Conservation (phyloP, 1,284 basidiomycete species). For the Coriolopsis trogii region DNA sequence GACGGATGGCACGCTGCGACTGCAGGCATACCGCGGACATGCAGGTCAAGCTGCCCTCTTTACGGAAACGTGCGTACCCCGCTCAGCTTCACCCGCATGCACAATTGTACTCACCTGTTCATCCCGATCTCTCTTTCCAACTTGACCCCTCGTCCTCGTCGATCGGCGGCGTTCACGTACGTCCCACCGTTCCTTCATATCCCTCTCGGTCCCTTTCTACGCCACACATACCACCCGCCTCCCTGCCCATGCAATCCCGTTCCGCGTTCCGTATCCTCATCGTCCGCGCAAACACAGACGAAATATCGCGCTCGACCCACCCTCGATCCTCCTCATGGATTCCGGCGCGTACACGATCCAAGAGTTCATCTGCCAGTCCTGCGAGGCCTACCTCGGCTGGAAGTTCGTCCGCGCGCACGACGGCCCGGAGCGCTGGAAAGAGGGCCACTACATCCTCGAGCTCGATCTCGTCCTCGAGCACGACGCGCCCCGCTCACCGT, state of each 20-base stretch:
- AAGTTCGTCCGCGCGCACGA: constrained; percentile 62
- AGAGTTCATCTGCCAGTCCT: constrained; percentile 52
- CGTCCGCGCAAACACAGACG: constrained; percentile 11
- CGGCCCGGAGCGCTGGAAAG: constrained; percentile 62
- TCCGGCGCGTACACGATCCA: constrained; percentile 66
- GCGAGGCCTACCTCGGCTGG: constrained; percentile 60
- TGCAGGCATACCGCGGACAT: constrained; percentile 33
- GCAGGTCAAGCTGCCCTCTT: constrained; percentile 35
- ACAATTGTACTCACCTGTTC: too few relatives aligned
- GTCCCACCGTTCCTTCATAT: not conserved
- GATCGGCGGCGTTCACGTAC: not conserved
- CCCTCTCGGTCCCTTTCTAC: not conserved
- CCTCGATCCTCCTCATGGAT: constrained; percentile 55
- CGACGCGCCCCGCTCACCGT: not conserved
- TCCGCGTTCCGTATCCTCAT: not conserved
- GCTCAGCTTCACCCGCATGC: too few relatives aligned
- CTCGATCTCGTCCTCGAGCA: constrained; percentile 41
- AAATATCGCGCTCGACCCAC: constrained; percentile 30
- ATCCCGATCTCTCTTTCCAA: not conserved
- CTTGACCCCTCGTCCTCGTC: not conserved
- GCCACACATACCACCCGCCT: not conserved
- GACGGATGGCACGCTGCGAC: not conserved
- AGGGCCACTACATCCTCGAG: constrained; percentile 58
- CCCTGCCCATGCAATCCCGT: not conserved
- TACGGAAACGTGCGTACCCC: constrained; percentile 48